Evolutionary conservation across 495 filamentous ascomycete genomes (phyloP), one percentile per base, ranked within the genome.

Genomic region (Aspergillus ostianus): DNA sequence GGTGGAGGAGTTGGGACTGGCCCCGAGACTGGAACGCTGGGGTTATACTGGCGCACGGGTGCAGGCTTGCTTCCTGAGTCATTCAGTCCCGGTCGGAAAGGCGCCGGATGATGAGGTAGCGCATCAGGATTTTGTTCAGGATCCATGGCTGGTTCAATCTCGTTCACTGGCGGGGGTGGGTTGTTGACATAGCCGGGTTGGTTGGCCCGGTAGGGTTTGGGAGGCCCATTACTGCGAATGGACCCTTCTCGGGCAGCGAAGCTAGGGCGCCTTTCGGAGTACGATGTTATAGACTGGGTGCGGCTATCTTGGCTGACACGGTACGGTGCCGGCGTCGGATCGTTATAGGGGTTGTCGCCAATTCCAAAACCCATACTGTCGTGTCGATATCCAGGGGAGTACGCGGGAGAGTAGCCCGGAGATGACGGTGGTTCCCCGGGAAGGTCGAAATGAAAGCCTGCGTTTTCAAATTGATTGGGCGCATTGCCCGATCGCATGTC

Each of bases 81-180:
- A 58, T 88, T n/a, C n/a, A n/a, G 80, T 15, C 93, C 94, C 4
- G 90, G 85, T 19, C 93, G 84, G 51, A 95, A 84, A 12, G 94
- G 94, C 6, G 80, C 77, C 10, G 93, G 92, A 68, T 97, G 94
- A 30, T 84, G 80, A 17, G 91, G 74, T 3, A 95, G 78, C n/a
- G 77, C 77, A 69, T 92, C 88, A 3, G 82, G 80, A 54, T 83
- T 79, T 62, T 74, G 77, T 57, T 65, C 76, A 65, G 55, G 71
- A 64, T 66, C 69, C 20, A 61, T 29, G 0, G 10, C 13, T 0
- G 41, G 19, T 10, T 66, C 64, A 3, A 53, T 60, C 21, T 67
- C 57, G 48, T 54, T 64, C 56, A 60, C 51, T 15, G 53, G n/a
- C 9, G 48, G 64, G 4, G 59, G 52, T 29, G 56, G 65, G 21